These are phyloP conservation scores for Tulasnella sp. DNA, from an alignment of 768 basidiomycete species.

Conservation along the genomic window DNA sequence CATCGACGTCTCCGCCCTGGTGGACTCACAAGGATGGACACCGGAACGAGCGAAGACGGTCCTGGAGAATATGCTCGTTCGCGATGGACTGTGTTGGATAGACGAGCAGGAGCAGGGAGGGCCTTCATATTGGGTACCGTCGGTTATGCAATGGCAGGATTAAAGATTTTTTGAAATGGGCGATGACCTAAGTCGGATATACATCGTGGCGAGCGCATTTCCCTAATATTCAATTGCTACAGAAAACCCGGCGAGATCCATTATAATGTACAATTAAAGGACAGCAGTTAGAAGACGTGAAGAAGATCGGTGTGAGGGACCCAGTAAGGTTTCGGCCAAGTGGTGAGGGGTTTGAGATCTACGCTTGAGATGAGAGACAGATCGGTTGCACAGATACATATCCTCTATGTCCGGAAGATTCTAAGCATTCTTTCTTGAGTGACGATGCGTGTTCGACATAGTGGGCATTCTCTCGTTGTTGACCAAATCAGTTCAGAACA, in stretches of 20 bases:
- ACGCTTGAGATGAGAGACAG: too few relatives aligned
- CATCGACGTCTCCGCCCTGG: slow-evolving; percentile 52
- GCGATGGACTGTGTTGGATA: slow-evolving; percentile 90
- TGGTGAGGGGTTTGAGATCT: not conserved
- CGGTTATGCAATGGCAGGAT: slow-evolving; percentile 73
- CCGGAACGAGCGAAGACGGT: slow-evolving; percentile 62
- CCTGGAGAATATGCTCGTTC: slow-evolving; percentile 78
- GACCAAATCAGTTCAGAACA: slow-evolving; percentile 73
- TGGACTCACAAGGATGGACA: slow-evolving; percentile 56
- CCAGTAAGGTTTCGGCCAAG: not conserved
- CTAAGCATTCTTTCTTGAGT: slow-evolving; percentile 70
- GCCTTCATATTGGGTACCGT: slow-evolving; percentile 77
- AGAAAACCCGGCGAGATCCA: not conserved
- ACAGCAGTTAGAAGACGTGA: not conserved
- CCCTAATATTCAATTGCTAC: not conserved
- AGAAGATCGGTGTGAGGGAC: not conserved
- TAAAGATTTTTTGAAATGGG: not conserved
- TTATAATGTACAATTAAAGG: not conserved
- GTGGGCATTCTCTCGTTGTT: slow-evolving; percentile 75
- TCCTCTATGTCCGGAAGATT: slow-evolving; percentile 46
- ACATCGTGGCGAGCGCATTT: too few relatives aligned
- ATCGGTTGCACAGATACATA: not conserved
- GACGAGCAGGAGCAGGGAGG: slow-evolving; percentile 71
- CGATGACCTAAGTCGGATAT: too few relatives aligned
- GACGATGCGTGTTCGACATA: slow-evolving; percentile 81